These are phyloP conservation scores for Daldinia bambusicola DNA, from an alignment of 495 filamentous ascomycete genomes.

Conservation along the genomic window DNA sequence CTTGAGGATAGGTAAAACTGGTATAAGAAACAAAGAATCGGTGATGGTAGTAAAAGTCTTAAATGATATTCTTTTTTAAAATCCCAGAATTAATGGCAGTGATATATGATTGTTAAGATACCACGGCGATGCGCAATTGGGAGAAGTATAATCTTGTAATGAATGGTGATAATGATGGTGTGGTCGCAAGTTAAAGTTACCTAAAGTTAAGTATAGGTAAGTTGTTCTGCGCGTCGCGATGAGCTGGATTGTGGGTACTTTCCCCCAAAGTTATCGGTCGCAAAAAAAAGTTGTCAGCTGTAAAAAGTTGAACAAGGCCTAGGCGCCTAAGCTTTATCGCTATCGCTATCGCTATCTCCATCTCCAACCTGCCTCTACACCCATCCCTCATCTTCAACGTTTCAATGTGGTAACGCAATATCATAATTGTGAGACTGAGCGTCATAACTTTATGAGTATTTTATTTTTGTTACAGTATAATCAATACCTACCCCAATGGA, in stretches of 20 bases:
- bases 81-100: neutral
- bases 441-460: neutral
- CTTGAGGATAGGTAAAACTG: constrained; percentile 28
- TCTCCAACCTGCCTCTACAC: no score
- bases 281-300: constrained; percentile 20
- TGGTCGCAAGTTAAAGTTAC: constrained; percentile 16
- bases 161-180: neutral
- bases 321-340: constrained; percentile 26
- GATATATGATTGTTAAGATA: neutral
- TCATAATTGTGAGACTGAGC: neutral
- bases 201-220: constrained; percentile 14
- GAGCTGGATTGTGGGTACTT: constrained; percentile 1
- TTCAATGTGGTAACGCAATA: neutral
- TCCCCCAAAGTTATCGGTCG: constrained; percentile 13
- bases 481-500: neutral
- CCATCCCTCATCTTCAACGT: neutral
- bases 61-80: neutral
- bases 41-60: neutral
- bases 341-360: constrained; percentile 17
- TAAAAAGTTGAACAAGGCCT: constrained; percentile 8
- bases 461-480: no score
- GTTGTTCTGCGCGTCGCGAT: constrained; percentile 29
- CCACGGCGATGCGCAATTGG: neutral
- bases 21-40: neutral
- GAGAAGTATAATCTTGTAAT: neutral